Base-by-base conservation (phyloP, 768 basidiomycete species). In the Saitozyma sp. region DNA sequence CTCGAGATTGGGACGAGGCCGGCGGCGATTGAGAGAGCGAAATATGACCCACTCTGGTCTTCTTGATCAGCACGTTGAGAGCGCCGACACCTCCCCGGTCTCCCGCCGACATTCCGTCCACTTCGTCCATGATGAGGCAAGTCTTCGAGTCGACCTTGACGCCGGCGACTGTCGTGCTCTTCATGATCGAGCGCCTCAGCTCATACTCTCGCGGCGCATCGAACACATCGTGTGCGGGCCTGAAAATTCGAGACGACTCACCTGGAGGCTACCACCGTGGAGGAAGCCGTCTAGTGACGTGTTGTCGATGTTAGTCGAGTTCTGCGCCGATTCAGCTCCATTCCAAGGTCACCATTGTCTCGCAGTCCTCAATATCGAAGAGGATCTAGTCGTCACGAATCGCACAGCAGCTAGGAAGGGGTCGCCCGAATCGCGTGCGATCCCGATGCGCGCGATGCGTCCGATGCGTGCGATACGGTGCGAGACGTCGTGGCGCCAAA, bases 61-160 rank as follows among this genome's bases (percentile, higher is more conserved):
- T 97, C 82, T 89, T 92, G 70, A 99, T 95, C 64, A 99, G 74
- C 0, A 87, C 87, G 61, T 92, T 92, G 68, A 99, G 77, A 7
- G 96, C 96, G 20, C 92, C 95, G 1, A 98, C 91, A 59, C 96
- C 96, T 14, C 96, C 96, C 50, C 96, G 85, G 79, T 99, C 96
- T 16, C 96, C 96, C 3, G 91, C 90, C 6, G 92, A 95, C 94
- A 98, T 99, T 1, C 96, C 96, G 68, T 99, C 96, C 2, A 98
- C 95, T 77, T 99, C 96, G 73, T 99, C 96, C 95, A 99, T 97
- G 76, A 99, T 98, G 50, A 99, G 82, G 67, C 92, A 91, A 0
- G 89, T 86, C 76, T 83, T 86, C 69, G 89, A 85, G 0, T 89
- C 92, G 66, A 97, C 87, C 14, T 82, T 74, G 2, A 94, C 82